Evolutionary conservation across 1,139 yeast species (phyloP).

Genomic region (Nakaseomyces kungkrabaensis): DNA sequence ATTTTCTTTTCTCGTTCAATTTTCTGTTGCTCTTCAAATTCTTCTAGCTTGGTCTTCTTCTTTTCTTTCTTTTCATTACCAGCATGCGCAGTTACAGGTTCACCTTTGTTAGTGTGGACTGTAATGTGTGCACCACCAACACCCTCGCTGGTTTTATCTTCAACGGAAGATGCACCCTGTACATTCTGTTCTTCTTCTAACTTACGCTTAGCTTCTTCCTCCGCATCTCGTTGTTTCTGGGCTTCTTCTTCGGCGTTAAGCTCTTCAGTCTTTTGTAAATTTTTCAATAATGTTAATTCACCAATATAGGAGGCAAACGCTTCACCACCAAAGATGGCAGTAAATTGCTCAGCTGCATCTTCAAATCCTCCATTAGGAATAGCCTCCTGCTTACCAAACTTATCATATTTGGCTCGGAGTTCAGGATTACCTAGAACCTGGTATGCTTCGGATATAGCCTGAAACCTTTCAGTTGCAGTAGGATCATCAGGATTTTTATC

Average conservation of each 20-base stretch:
- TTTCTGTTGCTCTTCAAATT: conserved; percentile 69
- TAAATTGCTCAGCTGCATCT: conserved; percentile 80
- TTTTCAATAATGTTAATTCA: conserved; percentile 77
- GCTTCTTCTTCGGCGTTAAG: conserved; percentile 35
- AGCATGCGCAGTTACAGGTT: conserved; percentile 1
- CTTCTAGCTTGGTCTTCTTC: conserved; percentile 48
- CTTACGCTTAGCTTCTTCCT: conserved; percentile 14
- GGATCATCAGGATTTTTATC: conserved; percentile 83
- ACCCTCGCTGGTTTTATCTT: not conserved
- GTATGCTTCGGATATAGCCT: conserved; percentile 56
- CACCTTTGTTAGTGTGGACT: conserved; percentile 1
- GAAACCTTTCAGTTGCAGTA: conserved; percentile 56
- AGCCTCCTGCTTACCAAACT: conserved; percentile 76
- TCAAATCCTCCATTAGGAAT: conserved; percentile 78
- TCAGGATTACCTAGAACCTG: conserved; percentile 72
- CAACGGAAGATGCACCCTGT: not conserved
- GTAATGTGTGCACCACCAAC: not conserved
- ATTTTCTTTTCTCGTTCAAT: conserved; percentile 63
- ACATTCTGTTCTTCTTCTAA: conserved; percentile 7
- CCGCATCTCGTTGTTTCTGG: conserved; percentile 30
- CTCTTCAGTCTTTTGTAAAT: conserved; percentile 57
- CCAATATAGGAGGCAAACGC: conserved; percentile 86
- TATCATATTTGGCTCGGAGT: conserved; percentile 69
- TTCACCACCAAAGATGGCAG: conserved; percentile 88
- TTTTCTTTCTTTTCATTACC: conserved; percentile 23